These are phyloP conservation scores for Beauveria brongniartii DNA, from an alignment of 2,329 filamentous ascomycete genomes.

Conservation along the genomic window DNA sequence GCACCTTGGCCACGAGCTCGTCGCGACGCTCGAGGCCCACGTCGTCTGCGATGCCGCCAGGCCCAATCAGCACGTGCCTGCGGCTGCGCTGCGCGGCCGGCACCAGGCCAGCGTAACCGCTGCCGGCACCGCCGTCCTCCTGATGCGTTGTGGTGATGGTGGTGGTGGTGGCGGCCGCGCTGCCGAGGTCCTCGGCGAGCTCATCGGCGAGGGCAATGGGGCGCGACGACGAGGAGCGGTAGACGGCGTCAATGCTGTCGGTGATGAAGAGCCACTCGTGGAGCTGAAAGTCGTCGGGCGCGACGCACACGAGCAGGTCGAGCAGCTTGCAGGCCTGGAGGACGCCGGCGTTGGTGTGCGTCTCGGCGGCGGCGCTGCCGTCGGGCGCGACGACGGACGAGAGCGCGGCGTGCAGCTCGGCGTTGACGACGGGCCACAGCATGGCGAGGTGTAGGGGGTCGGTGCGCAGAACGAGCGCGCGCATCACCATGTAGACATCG, in stretches of 20 bases:
- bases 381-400: slow-evolving; percentile 64
- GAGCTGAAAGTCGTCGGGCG: slow-evolving; percentile 95
- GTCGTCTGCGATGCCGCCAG: slow-evolving; percentile 47
- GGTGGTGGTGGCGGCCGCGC: slow-evolving; percentile 20
- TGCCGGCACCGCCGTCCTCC: slow-evolving; percentile 15
- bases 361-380: slow-evolving; percentile 55
- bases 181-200: slow-evolving; percentile 66
- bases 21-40: slow-evolving; percentile 52
- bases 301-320: slow-evolving; percentile 76
- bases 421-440: slow-evolving; percentile 84
- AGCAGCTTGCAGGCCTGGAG: slow-evolving; percentile 92
- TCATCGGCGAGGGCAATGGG: slow-evolving; percentile 76
- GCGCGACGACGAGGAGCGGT: slow-evolving; percentile 62
- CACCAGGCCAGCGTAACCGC: slow-evolving; percentile 11
- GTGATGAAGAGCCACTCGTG: slow-evolving; percentile 97
- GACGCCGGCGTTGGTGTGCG: slow-evolving; percentile 67
- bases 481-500: slow-evolving; percentile 82
- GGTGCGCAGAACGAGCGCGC: slow-evolving; percentile 71
- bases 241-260: slow-evolving; percentile 93
- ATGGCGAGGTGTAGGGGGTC: slow-evolving; percentile 72
- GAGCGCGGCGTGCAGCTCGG: slow-evolving; percentile 74
- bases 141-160: slow-evolving; percentile 7
- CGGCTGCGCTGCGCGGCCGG: slow-evolving; percentile 27
- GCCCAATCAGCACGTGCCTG: slow-evolving; percentile 11
- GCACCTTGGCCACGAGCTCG: slow-evolving; percentile 65